These are phyloP conservation scores for Baeospora myosura DNA, from an alignment of 1,284 basidiomycete genomes.

Conservation along the genomic window DNA sequence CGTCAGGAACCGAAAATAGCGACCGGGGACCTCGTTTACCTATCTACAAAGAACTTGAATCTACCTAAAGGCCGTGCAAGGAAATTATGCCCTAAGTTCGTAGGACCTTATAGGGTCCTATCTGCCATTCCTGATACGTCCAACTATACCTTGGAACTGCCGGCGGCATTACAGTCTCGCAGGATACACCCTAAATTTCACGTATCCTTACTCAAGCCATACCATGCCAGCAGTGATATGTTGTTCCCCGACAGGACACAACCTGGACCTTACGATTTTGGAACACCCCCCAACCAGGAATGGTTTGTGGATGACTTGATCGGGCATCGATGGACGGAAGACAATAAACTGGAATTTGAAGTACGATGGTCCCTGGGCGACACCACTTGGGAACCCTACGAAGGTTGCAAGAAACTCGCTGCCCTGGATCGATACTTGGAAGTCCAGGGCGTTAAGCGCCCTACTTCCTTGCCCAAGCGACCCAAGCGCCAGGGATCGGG, in stretches of 20 bases:
- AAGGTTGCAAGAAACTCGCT: constrained; percentile 11
- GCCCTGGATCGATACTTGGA: constrained; percentile 14
- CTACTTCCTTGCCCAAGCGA: neutral
- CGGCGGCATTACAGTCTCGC: constrained; percentile 15
- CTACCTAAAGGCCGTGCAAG: constrained; percentile 24
- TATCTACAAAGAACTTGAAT: constrained; percentile 27
- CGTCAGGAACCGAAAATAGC: constrained; percentile 11
- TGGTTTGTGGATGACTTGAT: constrained; percentile 17
- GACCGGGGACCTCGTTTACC: neutral
- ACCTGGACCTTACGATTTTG: constrained; percentile 20
- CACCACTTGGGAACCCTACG: constrained; percentile 22
- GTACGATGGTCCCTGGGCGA: constrained; percentile 19
- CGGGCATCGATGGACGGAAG: constrained; percentile 14
- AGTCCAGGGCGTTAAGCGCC: neutral
- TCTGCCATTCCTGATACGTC: constrained; percentile 12
- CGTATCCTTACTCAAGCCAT: constrained; percentile 15
- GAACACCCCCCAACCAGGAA: constrained; percentile 15
- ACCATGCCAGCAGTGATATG: constrained; percentile 19
- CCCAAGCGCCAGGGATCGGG: neutral
- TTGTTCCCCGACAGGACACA: constrained; percentile 20
- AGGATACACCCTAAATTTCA: constrained; percentile 23
- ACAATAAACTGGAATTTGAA: constrained; percentile 13
- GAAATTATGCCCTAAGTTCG: constrained; percentile 25
- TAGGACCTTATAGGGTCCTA: constrained; percentile 24
- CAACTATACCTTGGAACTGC: constrained; percentile 21